Evolutionary conservation across 768 basidiomycete genomes (phyloP).

Genomic region (Tubosaeta sp.): DNA sequence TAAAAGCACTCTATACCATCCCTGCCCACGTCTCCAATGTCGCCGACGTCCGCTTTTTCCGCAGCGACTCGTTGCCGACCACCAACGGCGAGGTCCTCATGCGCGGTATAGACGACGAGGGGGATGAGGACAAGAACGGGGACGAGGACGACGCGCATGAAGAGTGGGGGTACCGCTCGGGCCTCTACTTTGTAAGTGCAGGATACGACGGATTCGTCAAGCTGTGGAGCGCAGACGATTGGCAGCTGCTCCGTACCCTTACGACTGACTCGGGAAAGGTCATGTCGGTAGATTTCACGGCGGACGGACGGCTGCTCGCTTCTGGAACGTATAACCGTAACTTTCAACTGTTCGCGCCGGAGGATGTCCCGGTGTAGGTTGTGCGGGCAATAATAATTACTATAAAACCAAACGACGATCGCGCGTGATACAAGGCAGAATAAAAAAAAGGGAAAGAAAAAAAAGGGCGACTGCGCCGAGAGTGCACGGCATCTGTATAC

Average conservation of each 20-base stretch:
- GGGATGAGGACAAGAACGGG: conserved; percentile 30
- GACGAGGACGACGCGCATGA: conserved; percentile 36
- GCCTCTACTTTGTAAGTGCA: conserved; percentile 87
- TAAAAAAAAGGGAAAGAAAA: conserved; percentile 2
- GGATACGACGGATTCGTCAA: conserved; percentile 97
- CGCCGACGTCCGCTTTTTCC: conserved; percentile 94
- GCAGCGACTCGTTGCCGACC: conserved; percentile 48
- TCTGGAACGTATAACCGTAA: conserved; percentile 92
- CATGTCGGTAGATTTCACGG: conserved; percentile 92
- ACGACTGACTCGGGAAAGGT: conserved; percentile 97
- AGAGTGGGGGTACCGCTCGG: conserved; percentile 79
- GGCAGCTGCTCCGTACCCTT: conserved; percentile 85
- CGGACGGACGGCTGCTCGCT: conserved; percentile 78
- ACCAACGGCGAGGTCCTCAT: conserved; percentile 50
- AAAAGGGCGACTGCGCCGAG: conserved; percentile 5
- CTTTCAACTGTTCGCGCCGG: conserved; percentile 89
- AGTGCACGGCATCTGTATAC: conserved; percentile 13
- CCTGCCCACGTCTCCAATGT: conserved; percentile 95
- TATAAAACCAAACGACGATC: conserved; percentile 23
- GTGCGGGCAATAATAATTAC: conserved; percentile 16
- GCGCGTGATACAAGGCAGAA: conserved; percentile 32
- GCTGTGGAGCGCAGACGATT: conserved; percentile 97
- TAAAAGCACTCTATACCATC: conserved; percentile 92
- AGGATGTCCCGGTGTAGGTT: conserved; percentile 43
- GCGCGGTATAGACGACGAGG: conserved; percentile 42